Evolutionary conservation across 495 filamentous ascomycete species (phyloP).

Genomic region (Tuber umbilicatum): DNA sequence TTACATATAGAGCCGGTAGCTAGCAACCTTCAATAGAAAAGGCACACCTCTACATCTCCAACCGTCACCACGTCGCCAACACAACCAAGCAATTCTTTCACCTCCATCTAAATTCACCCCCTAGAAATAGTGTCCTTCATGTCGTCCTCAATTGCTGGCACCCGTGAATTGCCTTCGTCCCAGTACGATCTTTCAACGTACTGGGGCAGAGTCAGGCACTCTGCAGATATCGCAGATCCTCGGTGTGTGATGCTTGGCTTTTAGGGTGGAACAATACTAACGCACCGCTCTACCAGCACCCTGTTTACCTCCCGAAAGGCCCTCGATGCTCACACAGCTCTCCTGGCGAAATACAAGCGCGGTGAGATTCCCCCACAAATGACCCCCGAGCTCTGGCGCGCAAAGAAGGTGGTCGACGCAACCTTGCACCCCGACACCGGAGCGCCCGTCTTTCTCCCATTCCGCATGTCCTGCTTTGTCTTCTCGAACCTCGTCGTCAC

Average conservation of each 20-base stretch:
- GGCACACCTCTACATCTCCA: too few relatives aligned
- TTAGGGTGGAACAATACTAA: constrained; percentile 11
- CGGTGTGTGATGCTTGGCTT: constrained; percentile 58
- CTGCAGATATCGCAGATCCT: constrained; percentile 84
- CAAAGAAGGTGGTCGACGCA: constrained; percentile 94
- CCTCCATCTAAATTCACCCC: not conserved
- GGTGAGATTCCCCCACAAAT: constrained; percentile 62
- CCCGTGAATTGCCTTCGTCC: constrained; percentile 75
- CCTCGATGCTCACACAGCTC: constrained; percentile 72
- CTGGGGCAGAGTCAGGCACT: constrained; percentile 88
- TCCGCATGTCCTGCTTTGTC: constrained; percentile 94
- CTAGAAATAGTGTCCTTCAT: constrained; percentile 46
- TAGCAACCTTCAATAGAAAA: too few relatives aligned
- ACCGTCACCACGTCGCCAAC: too few relatives aligned
- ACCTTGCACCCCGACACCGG: constrained; percentile 95
- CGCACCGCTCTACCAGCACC: constrained; percentile 17
- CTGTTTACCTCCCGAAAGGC: constrained; percentile 29
- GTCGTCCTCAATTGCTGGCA: constrained; percentile 85
- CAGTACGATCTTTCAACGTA: constrained; percentile 90
- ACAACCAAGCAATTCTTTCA: too few relatives aligned
- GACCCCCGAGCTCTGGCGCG: constrained; percentile 86
- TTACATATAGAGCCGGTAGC: too few relatives aligned
- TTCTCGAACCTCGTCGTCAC: constrained; percentile 91
- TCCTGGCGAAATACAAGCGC: constrained; percentile 74
- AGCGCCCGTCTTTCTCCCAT: constrained; percentile 82